Conservation (phyloP, 768 basidiomycete species). For the Suillus placidus region DNA sequence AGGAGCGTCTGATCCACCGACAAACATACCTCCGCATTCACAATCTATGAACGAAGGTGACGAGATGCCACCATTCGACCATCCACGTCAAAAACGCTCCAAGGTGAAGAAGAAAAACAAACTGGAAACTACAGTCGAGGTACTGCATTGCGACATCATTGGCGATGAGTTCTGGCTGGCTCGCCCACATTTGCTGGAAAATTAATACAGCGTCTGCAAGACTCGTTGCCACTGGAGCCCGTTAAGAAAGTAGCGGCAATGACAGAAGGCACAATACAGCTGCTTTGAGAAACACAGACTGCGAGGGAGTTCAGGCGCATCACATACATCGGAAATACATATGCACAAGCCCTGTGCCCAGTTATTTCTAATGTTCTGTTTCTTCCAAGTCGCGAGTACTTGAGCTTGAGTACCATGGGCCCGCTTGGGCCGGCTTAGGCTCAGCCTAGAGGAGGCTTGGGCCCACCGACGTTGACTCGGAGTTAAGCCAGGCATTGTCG, state of each 20-base stretch:
- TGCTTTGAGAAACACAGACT: neutral
- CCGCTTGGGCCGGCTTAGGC: neutral
- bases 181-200: conserved; percentile 54
- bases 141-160: conserved; percentile 86
- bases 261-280: neutral
- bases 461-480: neutral
- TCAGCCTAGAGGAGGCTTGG: neutral
- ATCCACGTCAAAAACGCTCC: neutral
- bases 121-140: conserved; percentile 47
- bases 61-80: neutral
- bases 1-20: too few species aligned
- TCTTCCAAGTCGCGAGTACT: neutral
- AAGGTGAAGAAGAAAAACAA: conserved; percentile 38
- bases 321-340: too few species aligned
- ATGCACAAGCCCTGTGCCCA: neutral
- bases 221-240: neutral
- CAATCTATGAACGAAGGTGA: neutral
- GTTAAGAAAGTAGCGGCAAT: neutral
- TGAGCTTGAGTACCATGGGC: neutral
- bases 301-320: neutral
- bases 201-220: conserved; percentile 24
- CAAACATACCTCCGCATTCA: neutral
- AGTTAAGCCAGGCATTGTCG: neutral
- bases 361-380: neutral
- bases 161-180: conserved; percentile 77